Evolutionary conservation across 75 land plant genomes (phyloP).

Genomic region (Larix kaempferi): DNA sequence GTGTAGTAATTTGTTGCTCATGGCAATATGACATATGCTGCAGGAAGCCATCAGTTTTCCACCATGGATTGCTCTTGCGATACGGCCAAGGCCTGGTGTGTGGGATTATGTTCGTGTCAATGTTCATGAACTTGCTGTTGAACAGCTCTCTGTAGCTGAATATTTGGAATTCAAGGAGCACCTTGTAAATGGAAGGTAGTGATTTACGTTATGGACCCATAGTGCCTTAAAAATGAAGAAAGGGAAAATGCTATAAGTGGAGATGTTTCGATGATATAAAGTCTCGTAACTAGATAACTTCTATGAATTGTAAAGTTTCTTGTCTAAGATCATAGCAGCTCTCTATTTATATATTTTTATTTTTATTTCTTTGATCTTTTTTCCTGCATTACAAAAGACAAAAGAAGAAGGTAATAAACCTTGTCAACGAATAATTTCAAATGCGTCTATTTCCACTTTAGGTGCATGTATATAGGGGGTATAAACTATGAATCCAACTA

Average conservation of each 20-base stretch:
- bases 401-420: not conserved
- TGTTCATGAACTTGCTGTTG: conserved; percentile 59
- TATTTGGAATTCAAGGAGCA: conserved; percentile 57
- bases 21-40: not conserved
- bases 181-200: conserved; percentile 32
- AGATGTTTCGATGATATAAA: not conserved
- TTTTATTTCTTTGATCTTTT: too few species aligned
- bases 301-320: not conserved
- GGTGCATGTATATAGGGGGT: not conserved
- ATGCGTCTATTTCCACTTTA: not conserved
- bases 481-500: not conserved
- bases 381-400: not conserved
- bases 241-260: not conserved
- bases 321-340: not conserved
- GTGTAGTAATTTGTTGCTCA: not conserved
- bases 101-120: conserved; percentile 70
- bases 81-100: conserved; percentile 61
- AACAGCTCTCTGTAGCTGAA: conserved; percentile 48
- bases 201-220: too few species aligned
- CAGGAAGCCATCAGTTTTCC: conserved; percentile 71
- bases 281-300: not conserved
- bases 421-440: not conserved
- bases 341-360: not conserved
- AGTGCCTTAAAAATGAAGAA: not conserved
- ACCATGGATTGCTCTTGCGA: conserved; percentile 58